Base-by-base conservation (phyloP, 768 basidiomycete genomes). In the Boletus subcaerulescens region DNA sequence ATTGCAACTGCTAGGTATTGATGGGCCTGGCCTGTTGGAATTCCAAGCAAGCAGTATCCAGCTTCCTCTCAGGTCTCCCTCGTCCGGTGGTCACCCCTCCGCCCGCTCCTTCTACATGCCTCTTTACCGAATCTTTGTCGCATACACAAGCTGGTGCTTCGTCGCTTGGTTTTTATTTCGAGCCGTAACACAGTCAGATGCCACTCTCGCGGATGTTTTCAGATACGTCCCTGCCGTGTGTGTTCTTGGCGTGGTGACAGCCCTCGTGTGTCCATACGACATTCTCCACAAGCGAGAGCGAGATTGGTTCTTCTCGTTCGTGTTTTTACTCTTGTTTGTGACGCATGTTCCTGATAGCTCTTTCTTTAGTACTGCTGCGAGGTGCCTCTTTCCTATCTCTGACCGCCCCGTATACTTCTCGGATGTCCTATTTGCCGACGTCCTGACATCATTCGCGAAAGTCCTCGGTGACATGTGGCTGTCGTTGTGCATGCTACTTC, bases 371-470 rank as follows among this genome's bases (percentile, higher is more conserved):
- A 74, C 89, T 13, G 65, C 93, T 42, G 76, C 80, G 43, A 80
- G 96, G 58, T 97, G 93, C 65, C 62, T 93, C 22, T 80, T 86
- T 48, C 81, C 88, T n/a, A 73, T 83, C 1, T 64, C 76, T 39
- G 76, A 77, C 49, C 76, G 77, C 40, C 82, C 87, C 5, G 78
- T 93, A 39, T 84, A 86, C 68, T 99, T 99, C 72, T 85, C 86
- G 29, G 97, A 99, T 68, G 84, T 99, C 22, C 82, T 98, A 42
- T 84, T 96, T 55, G 95, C 96, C 55, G 97, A 98, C 77, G 84
- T 98, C 57, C 82, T 95, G 65, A 99, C 97, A 2, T 98, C 95
- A 3, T 96, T 91, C 65, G 95, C 97, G 35, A 98, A 97, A 75
- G 93, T 99, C 39, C 76, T 98, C 18, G 96, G 96, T 13, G 97